Conservation (phyloP, 345 rosid species). For the Luvunga scandens region DNA sequence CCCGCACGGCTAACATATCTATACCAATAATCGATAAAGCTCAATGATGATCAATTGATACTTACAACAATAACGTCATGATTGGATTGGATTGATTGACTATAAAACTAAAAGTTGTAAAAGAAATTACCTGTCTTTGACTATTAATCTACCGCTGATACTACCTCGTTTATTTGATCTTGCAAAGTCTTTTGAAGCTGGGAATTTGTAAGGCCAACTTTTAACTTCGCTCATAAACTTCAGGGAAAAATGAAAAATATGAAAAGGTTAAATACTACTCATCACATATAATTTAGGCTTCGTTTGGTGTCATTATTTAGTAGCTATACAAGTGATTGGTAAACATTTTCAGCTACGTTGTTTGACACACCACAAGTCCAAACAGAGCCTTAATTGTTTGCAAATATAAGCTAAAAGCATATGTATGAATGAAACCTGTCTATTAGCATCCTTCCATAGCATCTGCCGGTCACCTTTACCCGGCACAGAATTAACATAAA, state of each 20-base stretch:
- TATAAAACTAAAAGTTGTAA: background rate
- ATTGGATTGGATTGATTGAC: no score
- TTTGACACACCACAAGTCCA: background rate
- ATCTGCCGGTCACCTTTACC: constrained; percentile 51
- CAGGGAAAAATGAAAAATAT: background rate
- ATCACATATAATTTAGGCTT: background rate
- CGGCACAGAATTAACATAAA: constrained; percentile 61
- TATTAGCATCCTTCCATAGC: constrained; percentile 88
- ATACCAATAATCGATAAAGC: constrained; percentile 3
- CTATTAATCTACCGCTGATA: constrained; percentile 59
- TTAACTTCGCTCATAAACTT: constrained; percentile 38
- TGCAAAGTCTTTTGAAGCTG: constrained; percentile 81
- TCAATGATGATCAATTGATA: background rate
- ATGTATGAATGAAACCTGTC: constrained; percentile 42
- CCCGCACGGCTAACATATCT: constrained; percentile 20
- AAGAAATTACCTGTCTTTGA: constrained; percentile 53
- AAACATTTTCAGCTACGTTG: no score
- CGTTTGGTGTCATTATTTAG: background rate
- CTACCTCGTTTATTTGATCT: constrained; percentile 66
- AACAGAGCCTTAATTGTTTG: background rate
- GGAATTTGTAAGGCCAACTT: constrained; percentile 88
- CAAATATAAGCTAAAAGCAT: background rate
- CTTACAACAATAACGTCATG: background rate
- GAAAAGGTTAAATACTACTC: background rate
- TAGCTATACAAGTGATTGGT: no score